These are phyloP conservation scores for Penicillium macrosclerotiorum DNA, from an alignment of 495 filamentous ascomycete genomes.

Conservation along the genomic window DNA sequence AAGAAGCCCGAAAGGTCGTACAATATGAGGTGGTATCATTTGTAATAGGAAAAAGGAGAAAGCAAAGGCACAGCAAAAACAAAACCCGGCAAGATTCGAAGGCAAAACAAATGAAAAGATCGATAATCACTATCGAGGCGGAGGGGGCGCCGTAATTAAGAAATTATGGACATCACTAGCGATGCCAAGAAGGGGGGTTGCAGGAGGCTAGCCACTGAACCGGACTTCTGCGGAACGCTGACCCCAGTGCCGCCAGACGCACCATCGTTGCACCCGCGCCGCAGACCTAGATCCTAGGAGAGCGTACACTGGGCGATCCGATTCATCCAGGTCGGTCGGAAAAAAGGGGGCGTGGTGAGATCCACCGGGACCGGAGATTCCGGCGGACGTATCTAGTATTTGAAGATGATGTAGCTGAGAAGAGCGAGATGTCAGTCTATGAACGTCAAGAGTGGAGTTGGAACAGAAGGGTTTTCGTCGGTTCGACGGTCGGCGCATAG, in stretches of 20 bases:
- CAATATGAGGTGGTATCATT: slow-evolving; percentile 46
- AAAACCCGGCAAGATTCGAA: slow-evolving; percentile 14
- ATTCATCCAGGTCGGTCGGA: neutral
- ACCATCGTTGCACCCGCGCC: neutral
- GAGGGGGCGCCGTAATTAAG: slow-evolving; percentile 21
- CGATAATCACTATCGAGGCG: slow-evolving; percentile 7
- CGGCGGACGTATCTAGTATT: slow-evolving; percentile 41
- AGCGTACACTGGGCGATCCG: slow-evolving; percentile 2
- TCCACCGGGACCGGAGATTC: neutral
- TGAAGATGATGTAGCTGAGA: slow-evolving; percentile 55
- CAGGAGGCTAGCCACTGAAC: slow-evolving; percentile 26
- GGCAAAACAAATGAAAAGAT: slow-evolving; percentile 14
- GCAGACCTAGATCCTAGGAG: neutral
- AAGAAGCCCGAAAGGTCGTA: slow-evolving; percentile 33
- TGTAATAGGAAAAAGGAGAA: slow-evolving; percentile 20
- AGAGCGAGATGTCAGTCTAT: neutral
- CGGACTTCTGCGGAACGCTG: slow-evolving; percentile 35
- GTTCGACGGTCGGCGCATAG: neutral
- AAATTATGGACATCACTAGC: slow-evolving; percentile 27
- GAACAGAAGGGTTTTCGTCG: slow-evolving; percentile 11
- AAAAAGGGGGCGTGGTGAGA: neutral
- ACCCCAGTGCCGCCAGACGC: slow-evolving; percentile 11
- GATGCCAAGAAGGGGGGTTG: slow-evolving; percentile 29
- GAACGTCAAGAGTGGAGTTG: too few species aligned
- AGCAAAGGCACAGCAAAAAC: slow-evolving; percentile 10